Conservation (phyloP, 768 basidiomycete genomes). For the Termitomyces eurrhizus region DNA sequence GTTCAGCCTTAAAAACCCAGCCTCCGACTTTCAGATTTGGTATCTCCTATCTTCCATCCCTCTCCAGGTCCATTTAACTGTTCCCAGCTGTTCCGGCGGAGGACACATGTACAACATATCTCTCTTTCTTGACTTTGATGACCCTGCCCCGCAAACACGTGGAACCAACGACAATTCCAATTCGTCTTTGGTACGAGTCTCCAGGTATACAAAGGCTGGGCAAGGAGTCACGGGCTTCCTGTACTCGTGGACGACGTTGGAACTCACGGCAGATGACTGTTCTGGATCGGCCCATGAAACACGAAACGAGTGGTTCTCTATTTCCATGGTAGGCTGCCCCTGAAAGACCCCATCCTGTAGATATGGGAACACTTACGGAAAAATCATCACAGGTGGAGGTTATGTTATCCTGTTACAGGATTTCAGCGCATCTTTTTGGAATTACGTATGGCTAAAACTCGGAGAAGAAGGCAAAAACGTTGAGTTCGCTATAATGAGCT, state of each 20-base stretch:
- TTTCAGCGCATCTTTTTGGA: conserved; percentile 22
- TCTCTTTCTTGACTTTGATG: too few relatives aligned
- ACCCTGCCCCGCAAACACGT: not conserved
- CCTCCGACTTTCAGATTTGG: too few relatives aligned
- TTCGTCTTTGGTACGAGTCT: conserved; percentile 16
- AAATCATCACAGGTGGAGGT: conserved; percentile 21
- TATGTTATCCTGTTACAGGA: conserved; percentile 21
- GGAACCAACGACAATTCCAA: conserved; percentile 22
- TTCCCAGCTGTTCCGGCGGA: too few relatives aligned
- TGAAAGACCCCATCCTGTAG: not conserved
- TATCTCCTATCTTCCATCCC: too few relatives aligned
- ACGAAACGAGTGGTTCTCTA: conserved; percentile 28
- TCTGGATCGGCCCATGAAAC: conserved; percentile 31
- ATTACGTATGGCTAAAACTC: conserved; percentile 16
- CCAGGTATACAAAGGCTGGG: conserved; percentile 21
- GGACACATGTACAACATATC: too few relatives aligned
- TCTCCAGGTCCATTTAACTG: too few relatives aligned
- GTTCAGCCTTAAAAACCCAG: too few relatives aligned
- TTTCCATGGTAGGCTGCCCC: conserved; percentile 24
- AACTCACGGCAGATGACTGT: conserved; percentile 18
- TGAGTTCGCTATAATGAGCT: conserved; percentile 22
- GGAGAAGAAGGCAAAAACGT: conserved; percentile 3
- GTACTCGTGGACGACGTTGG: conserved; percentile 24
- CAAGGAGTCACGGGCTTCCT: conserved; percentile 17
- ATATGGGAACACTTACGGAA: not conserved